These are phyloP conservation scores for Plantago elongata DNA, from an alignment of 257 asterid species.

Conservation along the genomic window DNA sequence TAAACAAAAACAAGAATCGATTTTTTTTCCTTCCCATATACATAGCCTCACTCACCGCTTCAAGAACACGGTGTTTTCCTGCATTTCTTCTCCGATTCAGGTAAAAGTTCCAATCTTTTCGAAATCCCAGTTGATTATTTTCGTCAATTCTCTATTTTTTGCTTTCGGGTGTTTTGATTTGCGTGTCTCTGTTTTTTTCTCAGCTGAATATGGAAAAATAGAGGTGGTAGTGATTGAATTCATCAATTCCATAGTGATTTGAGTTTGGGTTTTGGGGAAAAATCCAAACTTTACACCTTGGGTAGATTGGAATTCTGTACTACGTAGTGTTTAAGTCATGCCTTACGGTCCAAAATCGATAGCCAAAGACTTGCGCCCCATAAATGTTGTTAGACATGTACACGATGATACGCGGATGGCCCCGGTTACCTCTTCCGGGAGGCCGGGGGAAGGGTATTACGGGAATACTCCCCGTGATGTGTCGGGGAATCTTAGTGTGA, in stretches of 20 bases:
- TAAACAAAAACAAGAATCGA: background rate
- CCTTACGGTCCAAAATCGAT: conserved; percentile 73
- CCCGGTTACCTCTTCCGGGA: conserved; percentile 47
- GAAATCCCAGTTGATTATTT: conserved; percentile 4
- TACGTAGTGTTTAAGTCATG: conserved; percentile 33
- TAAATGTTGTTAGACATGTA: conserved; percentile 48
- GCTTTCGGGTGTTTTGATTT: conserved; percentile 9
- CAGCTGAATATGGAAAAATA: conserved; percentile 24
- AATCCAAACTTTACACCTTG: conserved; percentile 15
- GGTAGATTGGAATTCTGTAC: background rate
- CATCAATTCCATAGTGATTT: background rate
- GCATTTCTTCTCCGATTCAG: conserved; percentile 24
- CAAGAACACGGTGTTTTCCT: conserved; percentile 11
- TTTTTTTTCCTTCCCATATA: conserved; percentile 12
- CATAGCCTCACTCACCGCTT: conserved; percentile 21
- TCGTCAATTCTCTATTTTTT: background rate
- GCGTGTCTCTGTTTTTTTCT: conserved; percentile 4
- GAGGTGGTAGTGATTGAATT: conserved; percentile 15
- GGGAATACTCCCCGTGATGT: conserved; percentile 39
- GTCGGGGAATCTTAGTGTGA: conserved; percentile 40
- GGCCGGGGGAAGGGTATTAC: conserved; percentile 64
- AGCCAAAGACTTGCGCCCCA: conserved; percentile 72
- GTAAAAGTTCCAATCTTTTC: conserved; percentile 16
- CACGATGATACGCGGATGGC: conserved; percentile 67
- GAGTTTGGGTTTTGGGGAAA: conserved; percentile 17